Evolutionary conservation across 225 moss, liverwort and hornwort genomes (phyloP).

Genomic region (Bryoerythrophyllum caledonicum): DNA sequence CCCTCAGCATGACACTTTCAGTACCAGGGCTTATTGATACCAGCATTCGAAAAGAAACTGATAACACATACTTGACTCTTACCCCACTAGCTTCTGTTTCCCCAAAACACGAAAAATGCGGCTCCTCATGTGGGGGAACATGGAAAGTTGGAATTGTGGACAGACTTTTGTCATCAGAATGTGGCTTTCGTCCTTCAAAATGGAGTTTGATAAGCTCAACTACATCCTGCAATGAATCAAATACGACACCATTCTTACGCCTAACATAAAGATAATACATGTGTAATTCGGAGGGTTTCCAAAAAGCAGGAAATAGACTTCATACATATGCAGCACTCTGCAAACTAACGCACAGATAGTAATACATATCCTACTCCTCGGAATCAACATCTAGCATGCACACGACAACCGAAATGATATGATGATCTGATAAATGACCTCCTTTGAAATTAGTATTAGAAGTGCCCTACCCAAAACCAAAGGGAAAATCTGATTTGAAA

Average conservation of each 20-base stretch:
- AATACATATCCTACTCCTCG: neutral
- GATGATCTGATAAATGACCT: slow-evolving; percentile 1
- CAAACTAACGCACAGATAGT: neutral
- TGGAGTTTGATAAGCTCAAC: slow-evolving; percentile 84
- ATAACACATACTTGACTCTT: slow-evolving; percentile 22
- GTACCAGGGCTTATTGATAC: neutral
- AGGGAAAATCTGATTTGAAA: neutral
- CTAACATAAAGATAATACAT: neutral
- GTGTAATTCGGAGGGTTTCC: neutral
- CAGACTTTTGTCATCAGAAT: slow-evolving; percentile 34
- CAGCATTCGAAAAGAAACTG: slow-evolving; percentile 5
- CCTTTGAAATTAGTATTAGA: slow-evolving; percentile 2
- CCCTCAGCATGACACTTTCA: slow-evolving; percentile 1
- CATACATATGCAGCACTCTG: neutral
- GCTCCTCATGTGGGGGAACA: slow-evolving; percentile 82
- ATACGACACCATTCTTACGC: neutral
- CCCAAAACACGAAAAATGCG: slow-evolving; percentile 91
- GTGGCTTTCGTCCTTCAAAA: slow-evolving; percentile 66
- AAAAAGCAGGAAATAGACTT: neutral
- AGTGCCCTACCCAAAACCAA: slow-evolving; percentile 13
- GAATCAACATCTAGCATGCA: neutral
- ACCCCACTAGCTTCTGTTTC: slow-evolving; percentile 96
- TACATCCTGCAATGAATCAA: slow-evolving; percentile 60
- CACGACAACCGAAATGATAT: neutral
- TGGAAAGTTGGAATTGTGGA: slow-evolving; percentile 61